Percentiles rank a stretch among this genome's conserved stretches.
Conservation (phyloP, 768 basidiomycete species). For the Psilocybe tampanensis region DNA sequence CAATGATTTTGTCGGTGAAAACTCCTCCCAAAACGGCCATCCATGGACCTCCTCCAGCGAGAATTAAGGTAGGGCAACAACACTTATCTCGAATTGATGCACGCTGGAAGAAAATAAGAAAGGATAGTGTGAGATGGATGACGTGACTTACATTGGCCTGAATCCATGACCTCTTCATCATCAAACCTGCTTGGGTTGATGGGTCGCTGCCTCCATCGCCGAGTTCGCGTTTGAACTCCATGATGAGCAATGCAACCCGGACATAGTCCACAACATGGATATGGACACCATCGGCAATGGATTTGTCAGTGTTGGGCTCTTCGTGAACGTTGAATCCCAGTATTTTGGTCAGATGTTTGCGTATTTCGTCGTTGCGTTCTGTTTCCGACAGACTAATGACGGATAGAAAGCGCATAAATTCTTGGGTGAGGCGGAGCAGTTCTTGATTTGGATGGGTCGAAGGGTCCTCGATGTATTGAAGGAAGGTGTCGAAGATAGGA, state of each 20-base stretch:
- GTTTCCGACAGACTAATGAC: slow-evolving; percentile 14
- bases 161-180: too few species aligned
- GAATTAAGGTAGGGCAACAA: slow-evolving; percentile 21
- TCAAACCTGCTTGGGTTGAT: too few species aligned
- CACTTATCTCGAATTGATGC: slow-evolving; percentile 18
- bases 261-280: too few species aligned
- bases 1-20: slow-evolving; percentile 22
- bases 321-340: too few species aligned
- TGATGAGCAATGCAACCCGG: too few species aligned
- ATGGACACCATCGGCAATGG: too few species aligned
- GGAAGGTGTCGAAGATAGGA: slow-evolving; percentile 28
- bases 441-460: slow-evolving; percentile 12
- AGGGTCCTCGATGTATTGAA: slow-evolving; percentile 17
- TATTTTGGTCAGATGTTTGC: too few species aligned
- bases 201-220: too few species aligned
- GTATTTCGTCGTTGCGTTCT: too few species aligned
- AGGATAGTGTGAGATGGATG: background rate
- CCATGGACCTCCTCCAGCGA: slow-evolving; percentile 21
- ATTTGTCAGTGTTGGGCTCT: too few species aligned
- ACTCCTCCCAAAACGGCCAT: slow-evolving; percentile 19
- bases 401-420: slow-evolving; percentile 18
- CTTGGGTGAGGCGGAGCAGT: background rate
- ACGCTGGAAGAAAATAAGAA: slow-evolving; percentile 2
- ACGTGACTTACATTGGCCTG: too few species aligned
- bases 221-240: too few species aligned